Evolutionary conservation across 2,329 filamentous ascomycete species (phyloP), one percentile per base, ranked within the genome.

Genomic region (Hypocrella siamensis): DNA sequence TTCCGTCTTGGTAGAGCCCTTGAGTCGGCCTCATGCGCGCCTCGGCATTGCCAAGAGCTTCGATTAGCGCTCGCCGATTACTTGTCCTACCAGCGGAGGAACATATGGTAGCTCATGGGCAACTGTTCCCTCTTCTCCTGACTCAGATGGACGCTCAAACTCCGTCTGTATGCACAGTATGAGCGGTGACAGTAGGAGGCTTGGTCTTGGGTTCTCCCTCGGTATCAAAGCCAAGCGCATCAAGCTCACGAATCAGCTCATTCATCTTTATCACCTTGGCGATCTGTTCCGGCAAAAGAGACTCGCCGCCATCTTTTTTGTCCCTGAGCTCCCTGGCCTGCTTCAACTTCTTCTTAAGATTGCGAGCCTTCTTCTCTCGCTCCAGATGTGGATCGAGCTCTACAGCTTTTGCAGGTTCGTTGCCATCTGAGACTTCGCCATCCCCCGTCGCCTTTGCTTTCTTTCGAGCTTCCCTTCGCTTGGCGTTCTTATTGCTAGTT

Each of bases 221-320:
- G 1, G 70, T 58, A 51, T 92, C 79, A 40, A 96, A 84, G 0
- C 88, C 88, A 18, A 98, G 63, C 3, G 71, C 68, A 45, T 92
- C 82, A 34, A 98, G 60, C 51, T 96, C 86, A 10, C 85, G 72
- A 35, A 94, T 76, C 31, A 98, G 67, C 60, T 98, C 90, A 40
- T 83, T 84, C 52, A 98, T 93, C 57, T 90, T 93, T 53, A 93
- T 92, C 34, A 98, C 83, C 61, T 98, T 98, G 44, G 88, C 85
- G 40, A 96, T 79, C 59, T 98, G 90, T 59, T 98, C 90, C 0
- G 86, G 88, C 17, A 96, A 64, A 38, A 98, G 58, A 4, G 72
- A 67, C 49, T 83, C 79, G 15, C 90, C 90, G 34, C 75, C 76
- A 17, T 93, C 82, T 55, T 93, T 93, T 66, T 93, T 94, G 46